Conservation (phyloP, 129 eudicot genomes). For the Calendula officinalis region DNA sequence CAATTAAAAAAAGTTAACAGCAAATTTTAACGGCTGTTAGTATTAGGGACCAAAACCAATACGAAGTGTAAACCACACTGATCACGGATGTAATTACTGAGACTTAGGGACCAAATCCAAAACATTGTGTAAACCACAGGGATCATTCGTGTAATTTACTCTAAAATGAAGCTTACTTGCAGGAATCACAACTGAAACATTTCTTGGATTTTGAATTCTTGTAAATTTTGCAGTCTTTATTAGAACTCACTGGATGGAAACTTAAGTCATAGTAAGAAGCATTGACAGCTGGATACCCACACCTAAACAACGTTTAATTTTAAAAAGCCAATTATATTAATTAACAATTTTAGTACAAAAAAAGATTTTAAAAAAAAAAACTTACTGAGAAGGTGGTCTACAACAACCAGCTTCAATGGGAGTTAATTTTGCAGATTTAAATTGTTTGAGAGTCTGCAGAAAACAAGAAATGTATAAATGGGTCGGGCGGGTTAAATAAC, state of each 20-base stretch:
- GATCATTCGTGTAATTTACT: too few species aligned
- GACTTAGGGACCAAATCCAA: too few species aligned
- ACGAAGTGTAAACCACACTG: too few species aligned
- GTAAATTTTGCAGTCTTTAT: slow-evolving; percentile 79
- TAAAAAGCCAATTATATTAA: not conserved
- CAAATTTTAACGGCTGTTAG: too few species aligned
- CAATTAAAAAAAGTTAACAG: too few species aligned
- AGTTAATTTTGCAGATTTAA: slow-evolving; percentile 59
- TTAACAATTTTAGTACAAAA: not conserved
- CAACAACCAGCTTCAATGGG: slow-evolving; percentile 97
- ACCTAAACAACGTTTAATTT: slow-evolving; percentile 42
- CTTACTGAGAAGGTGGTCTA: slow-evolving; percentile 91
- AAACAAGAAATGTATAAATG: not conserved
- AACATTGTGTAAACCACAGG: too few species aligned
- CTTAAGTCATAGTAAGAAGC: slow-evolving; percentile 87
- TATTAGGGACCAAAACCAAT: too few species aligned
- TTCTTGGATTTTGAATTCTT: slow-evolving; percentile 60
- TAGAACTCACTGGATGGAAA: slow-evolving; percentile 69
- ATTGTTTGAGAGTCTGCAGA: slow-evolving; percentile 70
- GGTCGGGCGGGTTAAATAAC: too few species aligned
- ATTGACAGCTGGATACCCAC: slow-evolving; percentile 88
- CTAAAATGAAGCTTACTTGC: slow-evolving; percentile 65
- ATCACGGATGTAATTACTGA: too few species aligned
- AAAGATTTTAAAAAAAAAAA: slow-evolving; percentile 7
- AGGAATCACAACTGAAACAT: slow-evolving; percentile 90